These are phyloP conservation scores for Geosmithia putterillii DNA, from an alignment of 2,329 filamentous ascomycete genomes.

Conservation along the genomic window DNA sequence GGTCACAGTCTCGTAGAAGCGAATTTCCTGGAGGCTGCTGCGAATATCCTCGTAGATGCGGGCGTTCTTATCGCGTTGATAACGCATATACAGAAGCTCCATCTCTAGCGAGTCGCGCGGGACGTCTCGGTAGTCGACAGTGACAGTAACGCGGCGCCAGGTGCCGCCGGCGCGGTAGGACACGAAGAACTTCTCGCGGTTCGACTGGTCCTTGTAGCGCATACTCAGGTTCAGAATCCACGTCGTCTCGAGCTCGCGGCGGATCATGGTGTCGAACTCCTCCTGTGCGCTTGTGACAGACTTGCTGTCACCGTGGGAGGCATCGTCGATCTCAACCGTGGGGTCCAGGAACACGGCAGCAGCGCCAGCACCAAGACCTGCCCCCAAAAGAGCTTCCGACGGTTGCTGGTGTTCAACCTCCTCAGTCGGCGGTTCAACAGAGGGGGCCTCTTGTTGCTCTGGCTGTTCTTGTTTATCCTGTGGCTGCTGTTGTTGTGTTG, in stretches of 20 bases:
- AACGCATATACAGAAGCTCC: conserved; percentile 65
- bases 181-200: conserved; percentile 94
- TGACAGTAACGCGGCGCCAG: conserved; percentile 86
- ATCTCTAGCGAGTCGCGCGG: conserved; percentile 73
- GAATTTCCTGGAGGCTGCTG: conserved; percentile 82
- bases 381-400: too few species aligned
- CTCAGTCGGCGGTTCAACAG: not conserved
- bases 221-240: conserved; percentile 98
- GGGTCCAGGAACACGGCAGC: not conserved
- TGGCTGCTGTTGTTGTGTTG: not conserved
- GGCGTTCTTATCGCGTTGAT: conserved; percentile 82
- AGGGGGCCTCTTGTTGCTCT: not conserved
- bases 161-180: conserved; percentile 76
- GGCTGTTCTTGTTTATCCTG: not conserved
- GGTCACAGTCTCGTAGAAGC: conserved; percentile 92
- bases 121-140: conserved; percentile 79
- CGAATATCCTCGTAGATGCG: conserved; percentile 92
- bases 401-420: not conserved
- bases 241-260: conserved; percentile 69
- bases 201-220: conserved; percentile 90
- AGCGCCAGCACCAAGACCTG: not conserved
- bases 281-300: not conserved
- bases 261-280: conserved; percentile 40
- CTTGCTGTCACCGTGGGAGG: not conserved
- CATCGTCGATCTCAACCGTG: not conserved